A percentile compares a stretch with the other conserved stretches of the same genome.
Evolutionary conservation across 768 basidiomycete species (phyloP).

Genomic region (Russula foetens): DNA sequence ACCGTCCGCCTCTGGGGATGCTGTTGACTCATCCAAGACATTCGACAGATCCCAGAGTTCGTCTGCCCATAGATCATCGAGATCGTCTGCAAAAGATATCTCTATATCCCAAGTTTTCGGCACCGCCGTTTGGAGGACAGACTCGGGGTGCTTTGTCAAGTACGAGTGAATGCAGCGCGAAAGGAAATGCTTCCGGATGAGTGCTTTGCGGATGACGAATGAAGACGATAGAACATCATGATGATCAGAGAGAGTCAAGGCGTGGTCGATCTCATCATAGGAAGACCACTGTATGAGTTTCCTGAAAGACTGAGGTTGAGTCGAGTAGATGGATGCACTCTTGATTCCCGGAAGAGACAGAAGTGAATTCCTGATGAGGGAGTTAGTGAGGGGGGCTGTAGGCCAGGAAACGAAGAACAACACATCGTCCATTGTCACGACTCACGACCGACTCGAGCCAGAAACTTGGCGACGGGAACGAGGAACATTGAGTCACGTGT

Average conservation of each 20-base stretch:
- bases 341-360: slow-evolving; percentile 23
- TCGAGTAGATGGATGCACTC: slow-evolving; percentile 18
- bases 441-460: too few species aligned
- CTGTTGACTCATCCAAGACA: slow-evolving; percentile 36
- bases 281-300: slow-evolving; percentile 71
- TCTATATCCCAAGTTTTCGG: slow-evolving; percentile 83
- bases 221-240: slow-evolving; percentile 59
- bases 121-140: slow-evolving; percentile 44
- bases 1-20: slow-evolving; percentile 6
- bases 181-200: slow-evolving; percentile 93
- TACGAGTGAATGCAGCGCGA: slow-evolving; percentile 67
- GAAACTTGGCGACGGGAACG: neutral
- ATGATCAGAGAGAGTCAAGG: slow-evolving; percentile 48
- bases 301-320: slow-evolving; percentile 21
- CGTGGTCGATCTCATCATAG: slow-evolving; percentile 82
- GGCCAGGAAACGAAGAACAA: slow-evolving; percentile 36
- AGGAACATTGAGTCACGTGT: neutral
- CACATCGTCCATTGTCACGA: too few species aligned
- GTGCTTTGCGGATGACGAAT: slow-evolving; percentile 83
- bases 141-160: slow-evolving; percentile 57
- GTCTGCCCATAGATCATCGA: slow-evolving; percentile 89
- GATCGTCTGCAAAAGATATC: slow-evolving; percentile 84
- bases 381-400: slow-evolving; percentile 39
- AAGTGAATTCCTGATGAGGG: slow-evolving; percentile 36
- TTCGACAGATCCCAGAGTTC: slow-evolving; percentile 84